phyloP scores from a whole-genome alignment of 2,329 filamentous ascomycete species.

The Penicillium brevicompactum region DNA sequence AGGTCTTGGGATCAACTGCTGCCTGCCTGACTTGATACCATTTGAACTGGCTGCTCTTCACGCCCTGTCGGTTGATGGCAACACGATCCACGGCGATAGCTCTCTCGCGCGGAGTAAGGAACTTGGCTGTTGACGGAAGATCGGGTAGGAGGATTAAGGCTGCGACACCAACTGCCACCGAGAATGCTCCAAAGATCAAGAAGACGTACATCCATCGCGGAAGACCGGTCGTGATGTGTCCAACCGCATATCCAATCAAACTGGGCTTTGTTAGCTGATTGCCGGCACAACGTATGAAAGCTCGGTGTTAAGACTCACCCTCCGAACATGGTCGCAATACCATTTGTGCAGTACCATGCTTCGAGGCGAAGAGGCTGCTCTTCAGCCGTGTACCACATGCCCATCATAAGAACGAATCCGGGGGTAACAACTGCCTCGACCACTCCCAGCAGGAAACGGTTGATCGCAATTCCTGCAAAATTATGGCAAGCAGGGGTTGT shows the following conservation, averaged over 20 bases:
- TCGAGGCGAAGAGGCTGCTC: slow-evolving; percentile 57
- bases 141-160: slow-evolving; percentile 47
- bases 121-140: slow-evolving; percentile 47
- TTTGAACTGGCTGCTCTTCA: slow-evolving; percentile 56
- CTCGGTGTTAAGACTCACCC: slow-evolving; percentile 34
- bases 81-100: slow-evolving; percentile 58
- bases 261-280: slow-evolving; percentile 5
- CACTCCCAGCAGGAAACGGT: slow-evolving; percentile 50
- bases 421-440: slow-evolving; percentile 54
- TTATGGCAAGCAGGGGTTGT: slow-evolving; percentile 46
- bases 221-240: slow-evolving; percentile 58
- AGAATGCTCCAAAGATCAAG: slow-evolving; percentile 53
- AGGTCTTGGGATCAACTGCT: slow-evolving; percentile 58
- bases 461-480: slow-evolving; percentile 48
- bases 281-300: too few relatives aligned
- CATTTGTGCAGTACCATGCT: slow-evolving; percentile 61
- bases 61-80: slow-evolving; percentile 53
- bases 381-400: slow-evolving; percentile 53
- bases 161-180: slow-evolving; percentile 39
- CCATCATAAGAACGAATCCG: slow-evolving; percentile 53
- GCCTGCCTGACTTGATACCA: slow-evolving; percentile 52
- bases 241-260: slow-evolving; percentile 60
- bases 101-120: slow-evolving; percentile 53
- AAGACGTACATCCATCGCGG: slow-evolving; percentile 61
- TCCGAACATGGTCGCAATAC: slow-evolving; percentile 64